Evolutionary conservation across 805 yeast genomes (phyloP).

Genomic region (Candida quercuum): DNA sequence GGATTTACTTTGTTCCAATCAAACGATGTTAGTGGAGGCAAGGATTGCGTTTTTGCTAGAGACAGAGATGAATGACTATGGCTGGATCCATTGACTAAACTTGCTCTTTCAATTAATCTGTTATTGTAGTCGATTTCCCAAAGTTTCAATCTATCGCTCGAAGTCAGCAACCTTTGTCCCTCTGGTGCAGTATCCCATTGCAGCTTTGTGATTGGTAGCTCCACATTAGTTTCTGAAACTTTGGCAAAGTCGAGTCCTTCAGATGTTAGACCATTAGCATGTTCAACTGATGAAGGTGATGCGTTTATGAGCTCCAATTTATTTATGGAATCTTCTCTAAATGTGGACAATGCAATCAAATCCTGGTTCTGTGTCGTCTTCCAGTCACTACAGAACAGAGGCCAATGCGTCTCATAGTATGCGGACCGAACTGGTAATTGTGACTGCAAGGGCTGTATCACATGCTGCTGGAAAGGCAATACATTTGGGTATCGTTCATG

Average conservation of each 20-base stretch:
- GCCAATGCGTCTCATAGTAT: constrained; percentile 42
- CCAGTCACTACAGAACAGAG: constrained; percentile 53
- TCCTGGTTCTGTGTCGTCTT: constrained; percentile 30
- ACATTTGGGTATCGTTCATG: constrained; percentile 11
- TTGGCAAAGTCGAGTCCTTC: constrained; percentile 37
- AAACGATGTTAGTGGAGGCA: constrained; percentile 89
- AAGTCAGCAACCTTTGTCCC: constrained; percentile 48
- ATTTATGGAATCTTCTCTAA: constrained; percentile 72
- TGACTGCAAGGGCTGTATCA: constrained; percentile 9
- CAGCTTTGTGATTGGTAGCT: constrained; percentile 65
- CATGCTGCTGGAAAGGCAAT: constrained; percentile 7
- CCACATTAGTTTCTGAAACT: constrained; percentile 47
- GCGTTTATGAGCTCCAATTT: constrained; percentile 50
- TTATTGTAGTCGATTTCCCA: constrained; percentile 43
- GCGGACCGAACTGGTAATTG: constrained; percentile 31
- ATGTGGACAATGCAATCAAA: constrained; percentile 65
- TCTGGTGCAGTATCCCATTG: constrained; percentile 60
- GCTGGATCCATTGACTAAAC: constrained; percentile 35
- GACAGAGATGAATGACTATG: constrained; percentile 38
- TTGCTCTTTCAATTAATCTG: constrained; percentile 33
- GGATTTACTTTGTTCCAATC: constrained; percentile 85
- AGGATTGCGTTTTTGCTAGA: constrained; percentile 28
- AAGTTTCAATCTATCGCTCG: constrained; percentile 66
- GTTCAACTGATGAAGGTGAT: constrained; percentile 17
- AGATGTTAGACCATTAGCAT: constrained; percentile 18